These are phyloP conservation scores for Rosa hybrid DNA, from an alignment of 331 rosid genomes.

Conservation along the genomic window DNA sequence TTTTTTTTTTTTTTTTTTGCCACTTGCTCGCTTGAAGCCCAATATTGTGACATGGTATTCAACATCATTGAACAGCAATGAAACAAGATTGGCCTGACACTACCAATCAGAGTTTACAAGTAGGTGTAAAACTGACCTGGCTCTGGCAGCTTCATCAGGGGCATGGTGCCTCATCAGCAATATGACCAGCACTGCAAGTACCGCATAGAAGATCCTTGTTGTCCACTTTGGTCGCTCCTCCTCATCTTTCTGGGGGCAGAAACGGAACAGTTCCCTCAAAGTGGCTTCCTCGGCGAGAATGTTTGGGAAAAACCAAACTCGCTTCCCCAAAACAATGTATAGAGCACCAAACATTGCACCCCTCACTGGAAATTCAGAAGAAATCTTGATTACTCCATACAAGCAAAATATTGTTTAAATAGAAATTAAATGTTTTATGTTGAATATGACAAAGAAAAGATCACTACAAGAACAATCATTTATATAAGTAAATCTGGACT, in stretches of 20 bases:
- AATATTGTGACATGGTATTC: background rate
- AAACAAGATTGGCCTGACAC: background rate
- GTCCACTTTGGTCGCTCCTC: slow-evolving; percentile 99
- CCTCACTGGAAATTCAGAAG: slow-evolving; percentile 64
- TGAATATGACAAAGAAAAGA: background rate
- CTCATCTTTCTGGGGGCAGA: slow-evolving; percentile 94
- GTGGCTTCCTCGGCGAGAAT: slow-evolving; percentile 98
- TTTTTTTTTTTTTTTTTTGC: background rate
- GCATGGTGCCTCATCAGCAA: slow-evolving; percentile 94
- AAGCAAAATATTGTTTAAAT: background rate
- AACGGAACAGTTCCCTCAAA: slow-evolving; percentile 87
- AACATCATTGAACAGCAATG: background rate
- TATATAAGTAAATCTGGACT: background rate
- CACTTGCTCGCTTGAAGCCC: background rate
- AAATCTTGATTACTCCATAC: background rate
- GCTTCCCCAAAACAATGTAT: slow-evolving; percentile 71
- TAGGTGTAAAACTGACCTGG: slow-evolving; percentile 58
- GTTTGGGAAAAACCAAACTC: slow-evolving; percentile 94
- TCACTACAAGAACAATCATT: background rate
- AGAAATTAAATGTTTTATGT: background rate
- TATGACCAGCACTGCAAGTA: slow-evolving; percentile 72
- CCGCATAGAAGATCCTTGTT: slow-evolving; percentile 82
- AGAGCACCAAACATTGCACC: slow-evolving; percentile 65
- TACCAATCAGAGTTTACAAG: slow-evolving; percentile 1
- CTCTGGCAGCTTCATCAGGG: slow-evolving; percentile 99